Evolutionary conservation across 106 monocot species (phyloP).

Genomic region (Allium fistulosum): DNA sequence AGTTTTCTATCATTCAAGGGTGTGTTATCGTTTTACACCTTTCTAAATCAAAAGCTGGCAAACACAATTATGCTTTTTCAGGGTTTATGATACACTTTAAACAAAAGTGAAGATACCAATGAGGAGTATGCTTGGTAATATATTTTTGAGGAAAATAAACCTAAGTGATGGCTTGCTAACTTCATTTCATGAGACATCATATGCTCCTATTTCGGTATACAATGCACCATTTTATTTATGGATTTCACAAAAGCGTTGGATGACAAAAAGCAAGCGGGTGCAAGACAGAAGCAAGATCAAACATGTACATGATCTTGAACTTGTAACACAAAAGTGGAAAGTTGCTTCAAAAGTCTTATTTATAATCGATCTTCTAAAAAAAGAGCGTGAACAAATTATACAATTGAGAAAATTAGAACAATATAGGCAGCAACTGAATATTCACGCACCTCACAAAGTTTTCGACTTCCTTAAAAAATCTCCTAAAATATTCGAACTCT

Average conservation of each 20-base stretch:
- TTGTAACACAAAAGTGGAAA: conserved; percentile 59
- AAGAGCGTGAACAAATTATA: conserved; percentile 55
- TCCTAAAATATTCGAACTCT: conserved; percentile 61
- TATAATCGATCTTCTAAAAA: conserved; percentile 44
- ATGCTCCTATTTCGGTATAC: not conserved
- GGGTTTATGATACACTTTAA: too few relatives aligned
- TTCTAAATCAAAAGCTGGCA: too few relatives aligned
- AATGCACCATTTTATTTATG: not conserved
- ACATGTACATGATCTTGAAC: conserved; percentile 62
- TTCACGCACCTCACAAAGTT: conserved; percentile 49
- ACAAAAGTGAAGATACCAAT: not conserved
- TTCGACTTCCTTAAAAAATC: conserved; percentile 52
- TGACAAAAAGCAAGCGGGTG: conserved; percentile 65
- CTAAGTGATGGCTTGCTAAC: not conserved
- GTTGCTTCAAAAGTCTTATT: conserved; percentile 42
- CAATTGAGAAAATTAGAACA: conserved; percentile 45
- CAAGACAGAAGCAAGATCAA: conserved; percentile 77
- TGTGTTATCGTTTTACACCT: too few relatives aligned
- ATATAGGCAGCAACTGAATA: conserved; percentile 40
- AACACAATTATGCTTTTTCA: too few relatives aligned
- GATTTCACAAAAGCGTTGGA: conserved; percentile 36
- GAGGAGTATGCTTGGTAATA: not conserved
- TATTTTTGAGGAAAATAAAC: not conserved
- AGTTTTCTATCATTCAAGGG: too few relatives aligned
- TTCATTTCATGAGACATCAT: not conserved